A percentile compares a stretch with the other conserved stretches of the same genome.
Evolutionary conservation across 2,329 filamentous ascomycete genomes (phyloP).

Genomic region (Penicillium psychrosexuale): DNA sequence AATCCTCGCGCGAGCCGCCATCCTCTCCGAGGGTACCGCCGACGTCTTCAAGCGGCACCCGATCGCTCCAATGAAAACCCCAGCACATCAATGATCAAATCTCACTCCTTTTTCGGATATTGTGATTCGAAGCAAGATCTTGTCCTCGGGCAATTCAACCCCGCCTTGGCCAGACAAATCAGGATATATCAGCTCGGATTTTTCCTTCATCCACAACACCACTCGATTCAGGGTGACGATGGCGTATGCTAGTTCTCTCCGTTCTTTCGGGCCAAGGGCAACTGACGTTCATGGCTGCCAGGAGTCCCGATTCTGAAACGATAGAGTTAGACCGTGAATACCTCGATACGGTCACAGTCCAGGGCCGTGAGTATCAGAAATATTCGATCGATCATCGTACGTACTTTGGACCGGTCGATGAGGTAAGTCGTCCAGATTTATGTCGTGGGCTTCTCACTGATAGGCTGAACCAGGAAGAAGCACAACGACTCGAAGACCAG

Average conservation of each 20-base stretch:
- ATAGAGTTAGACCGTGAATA: slow-evolving; percentile 56
- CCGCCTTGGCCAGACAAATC: slow-evolving; percentile 14
- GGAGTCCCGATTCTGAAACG: slow-evolving; percentile 47
- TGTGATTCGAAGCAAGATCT: slow-evolving; percentile 13
- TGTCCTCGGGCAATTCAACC: slow-evolving; percentile 15
- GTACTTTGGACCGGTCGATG: slow-evolving; percentile 68
- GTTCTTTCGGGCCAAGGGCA: slow-evolving; percentile 7
- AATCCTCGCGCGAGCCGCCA: slow-evolving; percentile 23
- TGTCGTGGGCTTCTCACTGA: slow-evolving; percentile 13
- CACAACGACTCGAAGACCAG: slow-evolving; percentile 61
- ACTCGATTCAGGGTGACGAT: slow-evolving; percentile 20
- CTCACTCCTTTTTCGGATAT: slow-evolving; percentile 12
- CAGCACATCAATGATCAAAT: slow-evolving; percentile 16
- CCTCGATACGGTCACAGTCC: slow-evolving; percentile 57
- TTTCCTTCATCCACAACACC: slow-evolving; percentile 11
- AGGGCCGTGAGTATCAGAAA: slow-evolving; percentile 65
- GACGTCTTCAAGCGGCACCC: slow-evolving; percentile 17
- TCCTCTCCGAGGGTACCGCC: slow-evolving; percentile 22
- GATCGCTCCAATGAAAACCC: slow-evolving; percentile 27
- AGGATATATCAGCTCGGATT: slow-evolving; percentile 12
- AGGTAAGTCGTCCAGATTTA: slow-evolving; percentile 51
- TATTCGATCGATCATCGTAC: slow-evolving; percentile 63
- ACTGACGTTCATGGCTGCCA: slow-evolving; percentile 30
- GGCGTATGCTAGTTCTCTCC: slow-evolving; percentile 27
- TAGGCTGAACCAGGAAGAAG: slow-evolving; percentile 57